phyloP scores from a whole-genome alignment of 345 rosid genomes.

The Mallotus nudiflorus region DNA sequence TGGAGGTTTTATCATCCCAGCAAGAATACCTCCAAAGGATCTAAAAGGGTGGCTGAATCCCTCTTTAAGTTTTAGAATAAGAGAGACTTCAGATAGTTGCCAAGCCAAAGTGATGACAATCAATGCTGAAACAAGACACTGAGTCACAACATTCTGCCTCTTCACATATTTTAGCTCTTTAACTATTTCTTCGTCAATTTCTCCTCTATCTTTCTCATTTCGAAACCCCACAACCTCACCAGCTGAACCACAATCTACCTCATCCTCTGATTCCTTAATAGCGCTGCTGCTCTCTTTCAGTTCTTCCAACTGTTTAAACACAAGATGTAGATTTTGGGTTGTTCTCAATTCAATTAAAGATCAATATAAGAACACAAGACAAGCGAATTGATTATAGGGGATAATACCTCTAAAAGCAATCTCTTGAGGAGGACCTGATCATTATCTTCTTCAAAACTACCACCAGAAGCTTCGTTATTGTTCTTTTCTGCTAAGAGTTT shows the following conservation, averaged over 20 bases:
- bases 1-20: conserved; percentile 38
- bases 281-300: neutral
- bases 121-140: conserved; percentile 65
- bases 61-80: conserved; percentile 56
- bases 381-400: neutral
- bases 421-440: conserved; percentile 54
- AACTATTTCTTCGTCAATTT: conserved; percentile 43
- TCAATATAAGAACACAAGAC: neutral
- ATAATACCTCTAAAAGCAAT: conserved; percentile 61
- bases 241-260: conserved; percentile 3
- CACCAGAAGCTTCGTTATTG: conserved; percentile 24
- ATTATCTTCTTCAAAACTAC: conserved; percentile 19
- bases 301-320: conserved; percentile 3
- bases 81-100: conserved; percentile 76
- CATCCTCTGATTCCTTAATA: conserved; percentile 14
- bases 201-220: conserved; percentile 6
- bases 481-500: conserved; percentile 45
- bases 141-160: conserved; percentile 70
- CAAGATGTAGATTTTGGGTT: conserved; percentile 25
- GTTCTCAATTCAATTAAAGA: too few species aligned
- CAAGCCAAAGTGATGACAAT: conserved; percentile 65
- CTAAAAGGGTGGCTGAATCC: conserved; percentile 63
- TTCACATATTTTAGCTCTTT: conserved; percentile 60
- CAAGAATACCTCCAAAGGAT: conserved; percentile 50
- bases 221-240: neutral